These are phyloP conservation scores for Kodamaea restingae DNA, from an alignment of 805 yeast species.

Conservation along the genomic window DNA sequence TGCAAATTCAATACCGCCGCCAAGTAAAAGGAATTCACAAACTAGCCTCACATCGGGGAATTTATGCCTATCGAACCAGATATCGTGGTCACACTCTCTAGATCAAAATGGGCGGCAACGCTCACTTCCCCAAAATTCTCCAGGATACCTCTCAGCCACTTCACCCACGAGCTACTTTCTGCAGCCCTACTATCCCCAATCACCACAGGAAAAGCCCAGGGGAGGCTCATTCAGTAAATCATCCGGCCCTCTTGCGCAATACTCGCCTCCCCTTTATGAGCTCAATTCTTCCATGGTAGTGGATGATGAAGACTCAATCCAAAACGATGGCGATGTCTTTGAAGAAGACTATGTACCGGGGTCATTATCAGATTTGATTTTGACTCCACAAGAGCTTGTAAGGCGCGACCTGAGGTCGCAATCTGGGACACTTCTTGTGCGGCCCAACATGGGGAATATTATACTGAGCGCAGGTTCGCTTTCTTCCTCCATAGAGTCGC, in stretches of 20 bases:
- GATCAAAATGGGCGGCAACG: neutral
- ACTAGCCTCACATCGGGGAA: neutral
- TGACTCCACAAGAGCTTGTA: constrained; percentile 74
- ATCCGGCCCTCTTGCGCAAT: constrained; percentile 1
- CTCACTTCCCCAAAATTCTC: neutral
- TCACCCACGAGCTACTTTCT: constrained; percentile 1
- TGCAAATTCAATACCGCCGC: neutral
- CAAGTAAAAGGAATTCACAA: neutral
- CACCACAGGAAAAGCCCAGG: constrained; percentile 1
- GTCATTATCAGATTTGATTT: constrained; percentile 64
- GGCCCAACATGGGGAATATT: constrained; percentile 25
- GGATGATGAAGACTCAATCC: constrained; percentile 33
- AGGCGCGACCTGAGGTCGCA: constrained; percentile 64
- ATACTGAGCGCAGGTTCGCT: constrained; percentile 6
- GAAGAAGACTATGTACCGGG: constrained; percentile 83
- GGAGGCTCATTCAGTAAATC: neutral
- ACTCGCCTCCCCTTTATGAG: constrained; percentile 12
- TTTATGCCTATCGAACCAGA: neutral
- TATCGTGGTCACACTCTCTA: neutral
- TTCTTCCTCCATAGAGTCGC: constrained; percentile 6
- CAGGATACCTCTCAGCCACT: neutral
- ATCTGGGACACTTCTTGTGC: constrained; percentile 36
- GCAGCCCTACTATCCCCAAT: neutral
- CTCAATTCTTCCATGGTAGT: constrained; percentile 19
- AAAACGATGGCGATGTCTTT: constrained; percentile 29